Evolutionary conservation across 495 filamentous ascomycete species (phyloP).

Genomic region (Aspergillus affinis): DNA sequence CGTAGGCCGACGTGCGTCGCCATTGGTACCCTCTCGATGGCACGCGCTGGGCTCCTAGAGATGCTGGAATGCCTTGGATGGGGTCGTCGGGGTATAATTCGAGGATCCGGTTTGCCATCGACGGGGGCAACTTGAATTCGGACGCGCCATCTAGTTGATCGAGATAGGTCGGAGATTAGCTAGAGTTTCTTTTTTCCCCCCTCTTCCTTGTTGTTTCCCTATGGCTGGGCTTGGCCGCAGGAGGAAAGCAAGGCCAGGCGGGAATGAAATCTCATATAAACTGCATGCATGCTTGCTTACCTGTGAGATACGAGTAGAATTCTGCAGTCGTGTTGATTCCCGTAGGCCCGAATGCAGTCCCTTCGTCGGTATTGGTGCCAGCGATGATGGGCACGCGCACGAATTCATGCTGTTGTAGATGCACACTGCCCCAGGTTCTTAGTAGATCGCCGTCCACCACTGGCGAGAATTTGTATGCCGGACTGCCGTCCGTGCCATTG

Average conservation of each 20-base stretch:
- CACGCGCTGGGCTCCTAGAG: conserved; percentile 42
- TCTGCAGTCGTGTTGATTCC: conserved; percentile 48
- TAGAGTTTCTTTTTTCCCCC: not conserved
- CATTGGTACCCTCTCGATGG: conserved; percentile 42
- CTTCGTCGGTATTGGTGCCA: conserved; percentile 53
- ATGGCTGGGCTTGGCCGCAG: not conserved
- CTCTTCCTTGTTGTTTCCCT: not conserved
- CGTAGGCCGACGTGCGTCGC: conserved; percentile 52
- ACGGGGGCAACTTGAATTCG: conserved; percentile 29
- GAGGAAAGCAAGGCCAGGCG: not conserved
- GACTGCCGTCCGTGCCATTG: conserved; percentile 31
- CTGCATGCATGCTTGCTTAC: conserved; percentile 20
- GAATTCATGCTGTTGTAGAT: conserved; percentile 37
- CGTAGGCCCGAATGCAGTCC: conserved; percentile 39
- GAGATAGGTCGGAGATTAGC: not conserved
- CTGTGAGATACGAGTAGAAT: conserved; percentile 43
- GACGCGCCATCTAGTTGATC: conserved; percentile 25
- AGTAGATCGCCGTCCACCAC: conserved; percentile 55
- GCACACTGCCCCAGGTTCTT: conserved; percentile 32
- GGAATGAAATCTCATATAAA: not conserved
- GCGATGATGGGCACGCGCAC: conserved; percentile 49
- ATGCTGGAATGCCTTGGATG: conserved; percentile 42
- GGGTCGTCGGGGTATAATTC: conserved; percentile 51
- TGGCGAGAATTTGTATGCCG: conserved; percentile 40
- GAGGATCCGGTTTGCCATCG: conserved; percentile 42